phyloP scores from a whole-genome alignment of 2,329 filamentous ascomycete genomes.

The Zasmidium citrigriseum region DNA sequence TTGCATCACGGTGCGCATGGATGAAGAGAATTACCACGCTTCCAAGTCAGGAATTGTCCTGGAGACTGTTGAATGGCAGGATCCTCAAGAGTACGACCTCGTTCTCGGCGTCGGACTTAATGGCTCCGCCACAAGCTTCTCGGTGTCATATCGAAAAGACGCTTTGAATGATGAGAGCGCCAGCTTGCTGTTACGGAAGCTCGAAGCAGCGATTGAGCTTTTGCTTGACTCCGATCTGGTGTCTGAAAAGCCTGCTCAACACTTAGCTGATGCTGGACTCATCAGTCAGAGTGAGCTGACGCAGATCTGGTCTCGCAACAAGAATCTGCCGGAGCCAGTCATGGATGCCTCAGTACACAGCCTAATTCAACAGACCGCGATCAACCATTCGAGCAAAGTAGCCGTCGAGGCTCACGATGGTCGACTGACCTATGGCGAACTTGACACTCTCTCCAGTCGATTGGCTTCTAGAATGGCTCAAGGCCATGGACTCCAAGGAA shows the following conservation, averaged over 20 bases:
- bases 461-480: neutral
- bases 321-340: neutral
- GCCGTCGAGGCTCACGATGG: constrained; percentile 29
- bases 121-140: neutral
- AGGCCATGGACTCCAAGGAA: neutral
- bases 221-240: neutral
- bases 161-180: neutral
- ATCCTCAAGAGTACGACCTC: neutral
- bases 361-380: neutral
- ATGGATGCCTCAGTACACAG: neutral
- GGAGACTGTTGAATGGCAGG: neutral
- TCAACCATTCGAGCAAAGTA: neutral
- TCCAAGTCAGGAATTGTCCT: neutral
- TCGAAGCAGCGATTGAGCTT: neutral
- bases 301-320: neutral
- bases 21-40: neutral
- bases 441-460: constrained; percentile 21
- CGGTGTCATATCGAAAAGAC: neutral
- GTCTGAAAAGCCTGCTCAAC: neutral
- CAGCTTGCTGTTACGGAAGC: neutral
- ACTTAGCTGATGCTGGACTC: neutral
- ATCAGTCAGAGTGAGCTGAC: neutral
- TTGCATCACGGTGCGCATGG: neutral
- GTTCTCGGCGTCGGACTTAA: neutral
- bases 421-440: constrained; percentile 26